phyloP scores from a whole-genome alignment of 75 land plant species.

The Azolla pinnata region DNA sequence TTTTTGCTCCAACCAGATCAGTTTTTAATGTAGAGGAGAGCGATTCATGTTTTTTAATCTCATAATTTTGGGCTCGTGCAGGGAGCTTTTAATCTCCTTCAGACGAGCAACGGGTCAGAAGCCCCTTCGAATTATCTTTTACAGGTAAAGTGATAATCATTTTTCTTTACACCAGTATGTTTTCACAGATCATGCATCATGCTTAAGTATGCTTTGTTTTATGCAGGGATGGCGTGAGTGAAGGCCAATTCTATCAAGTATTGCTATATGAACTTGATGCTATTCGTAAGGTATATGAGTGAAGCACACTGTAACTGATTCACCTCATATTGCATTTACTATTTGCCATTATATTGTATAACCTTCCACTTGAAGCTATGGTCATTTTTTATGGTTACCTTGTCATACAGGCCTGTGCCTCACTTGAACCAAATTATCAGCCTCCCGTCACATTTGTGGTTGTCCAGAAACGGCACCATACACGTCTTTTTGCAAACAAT shows the following conservation, averaged over 20 bases:
- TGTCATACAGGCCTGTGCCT: conserved; percentile 69
- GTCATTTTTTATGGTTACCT: not conserved
- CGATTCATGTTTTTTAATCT: too few relatives aligned
- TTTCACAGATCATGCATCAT: not conserved
- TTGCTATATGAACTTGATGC: conserved; percentile 84
- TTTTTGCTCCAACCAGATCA: too few relatives aligned
- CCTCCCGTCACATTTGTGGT: conserved; percentile 99
- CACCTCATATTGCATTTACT: too few relatives aligned
- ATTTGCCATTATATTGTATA: not conserved
- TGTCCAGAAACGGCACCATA: conserved; percentile 96
- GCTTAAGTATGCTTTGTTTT: not conserved
- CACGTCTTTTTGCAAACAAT: conserved; percentile 86
- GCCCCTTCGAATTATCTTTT: conserved; percentile 84
- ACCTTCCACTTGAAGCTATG: not conserved
- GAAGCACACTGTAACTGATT: too few relatives aligned
- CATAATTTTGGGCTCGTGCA: too few relatives aligned
- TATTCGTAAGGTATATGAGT: conserved; percentile 54
- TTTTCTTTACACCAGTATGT: not conserved
- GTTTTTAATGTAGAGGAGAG: too few relatives aligned
- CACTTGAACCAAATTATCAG: conserved; percentile 92
- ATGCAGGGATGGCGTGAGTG: conserved; percentile 90
- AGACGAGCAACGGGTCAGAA: conserved; percentile 72
- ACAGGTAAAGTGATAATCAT: conserved; percentile 38
- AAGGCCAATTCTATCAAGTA: conserved; percentile 95
- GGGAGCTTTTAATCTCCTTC: conserved; percentile 91